Evolutionary conservation across 2,329 filamentous ascomycete genomes (phyloP).

Genomic region (Curvularia sp.): DNA sequence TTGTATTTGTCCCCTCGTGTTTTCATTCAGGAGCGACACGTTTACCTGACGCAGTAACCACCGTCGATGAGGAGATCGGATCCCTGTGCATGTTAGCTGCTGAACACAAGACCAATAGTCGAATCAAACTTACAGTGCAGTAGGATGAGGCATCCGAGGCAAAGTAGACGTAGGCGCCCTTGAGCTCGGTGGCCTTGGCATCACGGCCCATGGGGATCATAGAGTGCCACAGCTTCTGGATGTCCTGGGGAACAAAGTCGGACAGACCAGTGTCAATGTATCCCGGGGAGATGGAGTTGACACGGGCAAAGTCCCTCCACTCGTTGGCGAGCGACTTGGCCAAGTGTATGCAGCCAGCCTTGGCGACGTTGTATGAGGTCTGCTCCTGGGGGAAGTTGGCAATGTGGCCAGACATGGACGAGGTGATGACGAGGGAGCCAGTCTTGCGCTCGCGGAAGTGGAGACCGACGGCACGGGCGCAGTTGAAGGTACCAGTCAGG

Average conservation of each 20-base stretch:
- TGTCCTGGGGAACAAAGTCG: constrained; percentile 71
- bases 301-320: constrained; percentile 73
- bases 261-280: constrained; percentile 73
- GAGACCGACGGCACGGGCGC: constrained; percentile 84
- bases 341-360: constrained; percentile 72
- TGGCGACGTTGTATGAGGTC: constrained; percentile 58
- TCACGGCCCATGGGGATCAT: constrained; percentile 84
- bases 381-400: constrained; percentile 83
- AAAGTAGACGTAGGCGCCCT: constrained; percentile 82
- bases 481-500: constrained; percentile 86
- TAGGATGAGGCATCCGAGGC: constrained; percentile 84
- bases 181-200: constrained; percentile 76
- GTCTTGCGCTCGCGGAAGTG: constrained; percentile 74
- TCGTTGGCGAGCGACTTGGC: constrained; percentile 71
- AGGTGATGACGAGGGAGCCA: constrained; percentile 71
- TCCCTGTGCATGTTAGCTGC: constrained; percentile 49
- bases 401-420: constrained; percentile 80
- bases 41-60: constrained; percentile 64
- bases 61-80: constrained; percentile 78
- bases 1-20: constrained; percentile 22
- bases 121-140: constrained; percentile 65
- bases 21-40: constrained; percentile 27
- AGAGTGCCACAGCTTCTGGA: constrained; percentile 75
- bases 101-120: neutral
- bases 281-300: constrained; percentile 72